Base-by-base conservation (phyloP, 2,329 filamentous ascomycete species). In the Colletotrichum sp. region DNA sequence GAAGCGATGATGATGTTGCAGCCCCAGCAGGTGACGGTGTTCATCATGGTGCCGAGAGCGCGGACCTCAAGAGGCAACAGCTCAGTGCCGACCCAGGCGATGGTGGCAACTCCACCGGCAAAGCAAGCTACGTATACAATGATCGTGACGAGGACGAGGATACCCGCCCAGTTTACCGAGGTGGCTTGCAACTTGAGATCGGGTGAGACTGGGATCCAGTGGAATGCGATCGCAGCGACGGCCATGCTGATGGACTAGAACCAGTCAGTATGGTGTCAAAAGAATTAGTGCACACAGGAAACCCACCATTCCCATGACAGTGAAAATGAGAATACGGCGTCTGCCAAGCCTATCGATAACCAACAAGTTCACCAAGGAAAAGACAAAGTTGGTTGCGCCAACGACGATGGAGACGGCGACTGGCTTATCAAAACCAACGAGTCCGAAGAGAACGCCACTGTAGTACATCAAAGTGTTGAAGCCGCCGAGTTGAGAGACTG, bases 361-460 rank as follows among this genome's bases (percentile, higher is more conserved):
- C 76, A 88, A 81, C 32, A 89, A 82, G 70, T 89, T 89, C 56
- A 89, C 82, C 75, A 84, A 82, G 0, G 87, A 88, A 79, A 90
- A 89, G 68, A 90, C 79, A 76, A 89, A 89, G 71, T 88, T 88
- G 16, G 86, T 87, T 5, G 80, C 86, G 6, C 85, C 86, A 56
- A 88, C 84, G 67, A 88, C 82, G 12, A 85, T 85, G 0, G 84
- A 85, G 18, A 90, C 88, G 1, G 87, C 87, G 0, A 86, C 84
- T 0, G 88, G 86, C 67, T 89, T 88, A 27, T 83, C 80, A 79
- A 90, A 90, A 0, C 88, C 88, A 30, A 89, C 88, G 6, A 90
- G 85, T 1, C 83, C 80, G 77, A 91, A 90, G 1, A 79, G 70
- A 2, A 77, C 78, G 13, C 66, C 73, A 5, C 76, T 78, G 48